Evolutionary conservation across 768 basidiomycete species (phyloP), one percentile per base, ranked within the genome.

Genomic region (Termitomyces sp.): DNA sequence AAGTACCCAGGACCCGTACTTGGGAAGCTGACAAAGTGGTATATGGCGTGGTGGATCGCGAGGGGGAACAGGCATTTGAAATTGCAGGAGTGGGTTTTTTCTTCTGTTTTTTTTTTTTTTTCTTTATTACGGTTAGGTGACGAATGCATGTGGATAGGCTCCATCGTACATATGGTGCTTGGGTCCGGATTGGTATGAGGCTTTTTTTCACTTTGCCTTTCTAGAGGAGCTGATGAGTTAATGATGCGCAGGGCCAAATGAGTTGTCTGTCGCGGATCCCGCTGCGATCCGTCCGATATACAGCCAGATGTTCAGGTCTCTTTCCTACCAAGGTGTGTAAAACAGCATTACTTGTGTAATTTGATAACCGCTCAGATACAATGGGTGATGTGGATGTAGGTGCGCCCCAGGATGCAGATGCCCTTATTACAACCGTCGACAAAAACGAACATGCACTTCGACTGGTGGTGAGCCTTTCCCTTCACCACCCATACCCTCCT

Each of bases 231-330:
- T 16, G 29, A 29, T 19, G 21, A 44, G 27, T 37, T 4, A 9
- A 43, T 12, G 12, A 16, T 14, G 52, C 45, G 7, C 54, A 76
- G 74, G 75, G 12, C 75, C 75, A 34, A 74, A 75, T 34, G 74
- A 75, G 53, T 54, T 75, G 7, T 74, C 74, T 31, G 55, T 76
- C 21, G 59, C 67, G 56, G 54, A 62, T 58, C 41, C 60, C 54
- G 56, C 48, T 59, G 51, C 70, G 47, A 52, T 64, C 42, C 59
- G 69, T 56, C 53, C 65, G 59, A 52, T 73, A 62, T 42, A 65
- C 48, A 65, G 63, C 52, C 64, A 65, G 57, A 65, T 73, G 58
- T 69, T 65, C 43, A 41, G 62, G 52, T 69, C 67, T 42, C 67
- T 68, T 29, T 31, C 63, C 59, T 64, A 71, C 63, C 50, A 60